phyloP scores from a whole-genome alignment of 108 stramenopile genomes.

The Nitzschia sp. region DNA sequence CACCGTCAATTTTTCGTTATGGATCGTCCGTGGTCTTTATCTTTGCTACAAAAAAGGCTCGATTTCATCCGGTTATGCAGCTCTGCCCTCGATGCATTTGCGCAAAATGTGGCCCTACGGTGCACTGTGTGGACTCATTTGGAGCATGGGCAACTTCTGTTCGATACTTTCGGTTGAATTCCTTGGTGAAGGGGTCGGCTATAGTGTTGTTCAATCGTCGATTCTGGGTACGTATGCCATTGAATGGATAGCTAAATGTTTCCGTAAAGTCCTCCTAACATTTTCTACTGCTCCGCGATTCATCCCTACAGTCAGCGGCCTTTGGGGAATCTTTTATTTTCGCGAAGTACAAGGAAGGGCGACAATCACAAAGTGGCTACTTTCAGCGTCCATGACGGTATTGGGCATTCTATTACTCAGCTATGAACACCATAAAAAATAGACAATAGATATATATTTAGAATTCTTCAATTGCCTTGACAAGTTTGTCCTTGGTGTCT shows the following conservation, averaged over 20 bases:
- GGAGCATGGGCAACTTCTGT: constrained; percentile 73
- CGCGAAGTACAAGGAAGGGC: constrained; percentile 44
- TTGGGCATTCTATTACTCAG: constrained; percentile 52
- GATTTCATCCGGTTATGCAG: constrained; percentile 39
- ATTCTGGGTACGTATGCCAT: constrained; percentile 33
- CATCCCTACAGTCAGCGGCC: constrained; percentile 35
- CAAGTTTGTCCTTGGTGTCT: constrained; percentile 75
- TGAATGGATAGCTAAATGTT: no score
- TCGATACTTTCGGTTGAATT: constrained; percentile 68
- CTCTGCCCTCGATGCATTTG: constrained; percentile 65
- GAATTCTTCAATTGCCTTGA: constrained; percentile 60
- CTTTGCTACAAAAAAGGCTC: constrained; percentile 31
- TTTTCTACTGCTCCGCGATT: no score
- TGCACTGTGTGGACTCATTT: constrained; percentile 50
- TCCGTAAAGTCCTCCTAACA: background rate
- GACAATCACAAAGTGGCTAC: constrained; percentile 45
- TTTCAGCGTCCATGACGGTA: constrained; percentile 37
- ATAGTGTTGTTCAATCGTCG: constrained; percentile 55
- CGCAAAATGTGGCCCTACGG: constrained; percentile 61
- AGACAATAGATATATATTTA: background rate
- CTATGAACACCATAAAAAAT: constrained; percentile 44
- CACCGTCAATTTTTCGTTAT: constrained; percentile 54
- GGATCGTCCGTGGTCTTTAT: constrained; percentile 58
- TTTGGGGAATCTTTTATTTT: constrained; percentile 71
- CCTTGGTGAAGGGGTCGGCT: constrained; percentile 81